A percentile compares a stretch with the other conserved stretches of the same genome.
These are phyloP conservation scores for Zanthoxylum bungeanum DNA, from an alignment of 345 rosid genomes.

Conservation along the genomic window DNA sequence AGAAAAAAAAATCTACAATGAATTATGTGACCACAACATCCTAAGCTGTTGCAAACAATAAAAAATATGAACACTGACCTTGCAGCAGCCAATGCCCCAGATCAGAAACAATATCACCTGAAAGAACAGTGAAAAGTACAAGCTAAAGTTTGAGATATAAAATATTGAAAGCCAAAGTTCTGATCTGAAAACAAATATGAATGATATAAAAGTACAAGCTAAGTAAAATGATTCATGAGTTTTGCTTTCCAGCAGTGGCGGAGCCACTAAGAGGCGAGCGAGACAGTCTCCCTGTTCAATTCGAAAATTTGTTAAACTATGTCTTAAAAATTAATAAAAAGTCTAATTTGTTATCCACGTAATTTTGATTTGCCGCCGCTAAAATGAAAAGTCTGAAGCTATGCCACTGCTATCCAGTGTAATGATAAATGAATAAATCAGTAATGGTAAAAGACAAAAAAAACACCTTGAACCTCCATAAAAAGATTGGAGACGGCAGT, in stretches of 20 bases:
- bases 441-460: background rate
- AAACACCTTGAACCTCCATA: conserved; percentile 90
- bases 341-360: too few relatives aligned
- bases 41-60: background rate
- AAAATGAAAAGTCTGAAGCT: too few relatives aligned
- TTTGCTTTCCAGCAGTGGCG: background rate
- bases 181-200: background rate
- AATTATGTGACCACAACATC: background rate
- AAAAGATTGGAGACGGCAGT: conserved; percentile 75
- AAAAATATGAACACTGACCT: conserved; percentile 43
- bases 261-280: too few relatives aligned
- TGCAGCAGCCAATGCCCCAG: conserved; percentile 90
- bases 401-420: too few relatives aligned
- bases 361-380: too few relatives aligned
- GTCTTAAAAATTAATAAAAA: too few relatives aligned
- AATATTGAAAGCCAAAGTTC: background rate
- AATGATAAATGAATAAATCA: background rate
- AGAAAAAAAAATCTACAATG: background rate
- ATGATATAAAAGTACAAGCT: background rate
- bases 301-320: too few relatives aligned
- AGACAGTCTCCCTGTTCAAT: too few relatives aligned
- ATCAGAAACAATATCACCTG: conserved; percentile 78
- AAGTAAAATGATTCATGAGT: background rate
- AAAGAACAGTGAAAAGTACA: conserved; percentile 9
- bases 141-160: background rate